Evolutionary conservation across 108 stramenopile species (phyloP).

Genomic region (Nannochloropsis salina): DNA sequence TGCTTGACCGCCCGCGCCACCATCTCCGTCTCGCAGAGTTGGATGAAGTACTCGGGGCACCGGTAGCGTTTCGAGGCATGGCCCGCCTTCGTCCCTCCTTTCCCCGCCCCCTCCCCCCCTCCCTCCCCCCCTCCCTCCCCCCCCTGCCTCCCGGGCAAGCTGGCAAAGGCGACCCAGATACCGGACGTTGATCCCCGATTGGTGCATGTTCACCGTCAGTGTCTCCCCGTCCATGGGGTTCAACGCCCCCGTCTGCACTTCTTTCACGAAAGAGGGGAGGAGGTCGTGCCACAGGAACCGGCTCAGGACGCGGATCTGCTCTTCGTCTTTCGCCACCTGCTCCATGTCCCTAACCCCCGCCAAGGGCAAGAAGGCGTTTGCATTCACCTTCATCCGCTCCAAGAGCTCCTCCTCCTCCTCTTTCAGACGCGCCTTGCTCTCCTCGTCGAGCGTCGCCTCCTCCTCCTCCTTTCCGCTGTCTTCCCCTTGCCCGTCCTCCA

Average conservation of each 20-base stretch:
- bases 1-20: slow-evolving; percentile 85
- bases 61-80: slow-evolving; percentile 51
- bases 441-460: slow-evolving; percentile 35
- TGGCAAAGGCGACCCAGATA: slow-evolving; percentile 81
- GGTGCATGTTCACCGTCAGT: slow-evolving; percentile 46
- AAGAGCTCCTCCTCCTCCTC: slow-evolving; percentile 67
- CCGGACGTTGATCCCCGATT: slow-evolving; percentile 80
- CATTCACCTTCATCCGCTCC: slow-evolving; percentile 66
- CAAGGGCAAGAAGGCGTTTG: slow-evolving; percentile 81
- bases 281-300: slow-evolving; percentile 70
- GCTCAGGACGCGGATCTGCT: slow-evolving; percentile 65
- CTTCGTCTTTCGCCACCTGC: slow-evolving; percentile 72
- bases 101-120: slow-evolving; percentile 28
- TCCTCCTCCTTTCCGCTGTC: slow-evolving; percentile 27
- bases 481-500: slow-evolving; percentile 22
- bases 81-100: slow-evolving; percentile 56
- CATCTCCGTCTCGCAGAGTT: slow-evolving; percentile 92
- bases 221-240: slow-evolving; percentile 63
- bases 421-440: slow-evolving; percentile 47
- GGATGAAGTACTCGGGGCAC: slow-evolving; percentile 81
- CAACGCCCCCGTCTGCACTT: slow-evolving; percentile 48
- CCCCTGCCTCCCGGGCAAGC: slow-evolving; percentile 55
- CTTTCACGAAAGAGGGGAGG: slow-evolving; percentile 66
- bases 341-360: slow-evolving; percentile 22
- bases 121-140: slow-evolving; percentile 58